Evolutionary conservation across 2,329 filamentous ascomycete genomes (phyloP), one percentile per base, ranked within the genome.

Genomic region (Ophidiomyces ophidiicola): DNA sequence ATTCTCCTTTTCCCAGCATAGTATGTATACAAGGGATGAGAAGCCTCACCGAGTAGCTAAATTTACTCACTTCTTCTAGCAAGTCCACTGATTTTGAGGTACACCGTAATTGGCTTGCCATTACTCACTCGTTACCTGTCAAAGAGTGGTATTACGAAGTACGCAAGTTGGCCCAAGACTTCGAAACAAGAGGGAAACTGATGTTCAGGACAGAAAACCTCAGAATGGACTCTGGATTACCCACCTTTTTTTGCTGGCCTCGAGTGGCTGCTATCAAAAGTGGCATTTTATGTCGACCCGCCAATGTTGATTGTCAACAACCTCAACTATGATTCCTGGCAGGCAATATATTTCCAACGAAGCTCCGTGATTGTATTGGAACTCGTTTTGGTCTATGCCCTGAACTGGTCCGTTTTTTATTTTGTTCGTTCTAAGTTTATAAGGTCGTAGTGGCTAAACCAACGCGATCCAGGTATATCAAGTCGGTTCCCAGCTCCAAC

Each of bases 31-130:
- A 7, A 26, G n/a, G n/a, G n/a, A n/a, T n/a, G n/a, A 20, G 10
- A 17, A 25, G 11, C 10, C 10, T 10, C n/a, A 23, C 29, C 41
- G 20, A 43, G 36, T n/a, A 41, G 40, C 26, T 32, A 37, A 14
- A n/a, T 34, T 42, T 25, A 39, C 43, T 26, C 32, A 45, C 20
- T 25, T 34, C 39, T 44, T 48, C 43, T 61, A 94, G 87, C 70
- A 94, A 93, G 70, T 98, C 90, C 4, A 98, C 90, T 51, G 90
- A 98, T 61, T 98, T 98, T 54, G 90, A 98, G 62, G 90, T 98
- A 40, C 90, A 98, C 64, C 80, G 90, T 49, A 98, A 98, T 68
- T 98, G 90, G 90, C 77, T 98, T 28, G 90, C 90, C 47, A 85
- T 96, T 51, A 96, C 90, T 3, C 72, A 94, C 63, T 93, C 82